Percentiles rank a stretch among this genome's conserved stretches.
These are phyloP conservation scores for Periglandula ipomoeae DNA, from an alignment of 2,329 filamentous ascomycete species.

Conservation along the genomic window DNA sequence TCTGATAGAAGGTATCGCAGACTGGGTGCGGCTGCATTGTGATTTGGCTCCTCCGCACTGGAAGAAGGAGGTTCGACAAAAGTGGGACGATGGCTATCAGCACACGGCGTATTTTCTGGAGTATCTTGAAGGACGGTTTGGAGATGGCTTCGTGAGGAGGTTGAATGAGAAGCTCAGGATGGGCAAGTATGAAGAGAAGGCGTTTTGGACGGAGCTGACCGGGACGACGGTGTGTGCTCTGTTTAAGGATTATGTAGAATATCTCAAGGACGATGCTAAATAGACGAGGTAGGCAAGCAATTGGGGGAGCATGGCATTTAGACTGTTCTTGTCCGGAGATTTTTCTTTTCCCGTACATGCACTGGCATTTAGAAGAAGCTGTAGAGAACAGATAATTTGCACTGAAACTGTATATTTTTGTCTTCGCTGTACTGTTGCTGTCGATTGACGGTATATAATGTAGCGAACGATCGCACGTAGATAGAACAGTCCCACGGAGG, in stretches of 20 bases:
- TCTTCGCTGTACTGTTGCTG: too few relatives aligned
- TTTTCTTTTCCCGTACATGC: background rate
- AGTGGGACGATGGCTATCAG: slow-evolving; percentile 89
- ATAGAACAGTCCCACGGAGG: too few relatives aligned
- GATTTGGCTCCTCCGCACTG: slow-evolving; percentile 74
- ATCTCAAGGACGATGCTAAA: background rate
- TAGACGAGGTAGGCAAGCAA: background rate
- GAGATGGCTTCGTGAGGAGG: slow-evolving; percentile 47
- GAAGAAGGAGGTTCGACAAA: slow-evolving; percentile 47
- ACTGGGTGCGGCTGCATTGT: slow-evolving; percentile 77
- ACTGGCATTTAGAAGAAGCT: too few relatives aligned
- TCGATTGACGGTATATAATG: too few relatives aligned
- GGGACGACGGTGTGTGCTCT: slow-evolving; percentile 57
- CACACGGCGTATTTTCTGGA: slow-evolving; percentile 86
- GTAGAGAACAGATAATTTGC: too few relatives aligned
- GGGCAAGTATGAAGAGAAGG: slow-evolving; percentile 53
- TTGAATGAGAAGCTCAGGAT: slow-evolving; percentile 60
- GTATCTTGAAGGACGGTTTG: slow-evolving; percentile 65
- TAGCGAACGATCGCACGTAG: too few relatives aligned
- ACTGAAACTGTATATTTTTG: too few relatives aligned
- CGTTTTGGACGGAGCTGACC: slow-evolving; percentile 61
- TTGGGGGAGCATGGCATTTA: background rate
- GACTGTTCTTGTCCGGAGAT: background rate
- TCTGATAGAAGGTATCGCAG: slow-evolving; percentile 82
- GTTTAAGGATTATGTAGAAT: slow-evolving; percentile 60